Evolutionary conservation across 2,329 filamentous ascomycete species (phyloP).

Genomic region (Pseudophaeomoniella oleicola): DNA sequence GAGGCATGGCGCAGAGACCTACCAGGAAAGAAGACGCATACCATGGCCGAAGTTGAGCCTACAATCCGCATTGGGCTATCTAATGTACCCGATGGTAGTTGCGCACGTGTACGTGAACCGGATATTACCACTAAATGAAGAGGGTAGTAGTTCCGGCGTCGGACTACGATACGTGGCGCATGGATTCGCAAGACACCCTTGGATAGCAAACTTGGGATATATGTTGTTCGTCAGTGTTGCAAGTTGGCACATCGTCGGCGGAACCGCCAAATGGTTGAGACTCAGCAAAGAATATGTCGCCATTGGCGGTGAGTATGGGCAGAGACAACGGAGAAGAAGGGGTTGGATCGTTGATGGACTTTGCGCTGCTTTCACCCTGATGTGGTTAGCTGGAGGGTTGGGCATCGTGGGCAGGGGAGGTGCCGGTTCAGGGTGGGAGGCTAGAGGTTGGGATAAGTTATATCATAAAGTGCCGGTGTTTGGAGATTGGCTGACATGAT

Average conservation of each 20-base stretch:
- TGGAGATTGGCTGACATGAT: slow-evolving; percentile 28
- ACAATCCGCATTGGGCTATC: slow-evolving; percentile 60
- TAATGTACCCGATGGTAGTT: slow-evolving; percentile 47
- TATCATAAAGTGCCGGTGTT: slow-evolving; percentile 47
- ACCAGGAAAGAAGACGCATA: slow-evolving; percentile 27
- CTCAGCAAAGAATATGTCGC: slow-evolving; percentile 41
- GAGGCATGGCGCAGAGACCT: slow-evolving; percentile 59
- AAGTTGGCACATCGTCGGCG: slow-evolving; percentile 70
- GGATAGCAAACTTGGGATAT: slow-evolving; percentile 56
- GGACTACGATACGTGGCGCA: slow-evolving; percentile 73
- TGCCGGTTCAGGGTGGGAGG: slow-evolving; percentile 60
- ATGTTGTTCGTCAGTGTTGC: slow-evolving; percentile 50
- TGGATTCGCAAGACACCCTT: slow-evolving; percentile 60
- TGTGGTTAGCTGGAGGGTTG: slow-evolving; percentile 75
- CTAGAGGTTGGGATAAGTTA: slow-evolving; percentile 62
- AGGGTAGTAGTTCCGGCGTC: slow-evolving; percentile 77
- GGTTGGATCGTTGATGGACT: slow-evolving; percentile 60
- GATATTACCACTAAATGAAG: slow-evolving; percentile 55
- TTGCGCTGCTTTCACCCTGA: slow-evolving; percentile 38
- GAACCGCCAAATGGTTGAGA: slow-evolving; percentile 68
- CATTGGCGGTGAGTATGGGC: slow-evolving; percentile 22
- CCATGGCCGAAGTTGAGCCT: slow-evolving; percentile 60
- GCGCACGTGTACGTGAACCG: slow-evolving; percentile 67
- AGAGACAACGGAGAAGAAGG: slow-evolving; percentile 41
- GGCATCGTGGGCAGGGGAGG: slow-evolving; percentile 65